Base-by-base conservation (phyloP, 1,284 basidiomycete species). In the Pseudozyma hubeiensis region DNA sequence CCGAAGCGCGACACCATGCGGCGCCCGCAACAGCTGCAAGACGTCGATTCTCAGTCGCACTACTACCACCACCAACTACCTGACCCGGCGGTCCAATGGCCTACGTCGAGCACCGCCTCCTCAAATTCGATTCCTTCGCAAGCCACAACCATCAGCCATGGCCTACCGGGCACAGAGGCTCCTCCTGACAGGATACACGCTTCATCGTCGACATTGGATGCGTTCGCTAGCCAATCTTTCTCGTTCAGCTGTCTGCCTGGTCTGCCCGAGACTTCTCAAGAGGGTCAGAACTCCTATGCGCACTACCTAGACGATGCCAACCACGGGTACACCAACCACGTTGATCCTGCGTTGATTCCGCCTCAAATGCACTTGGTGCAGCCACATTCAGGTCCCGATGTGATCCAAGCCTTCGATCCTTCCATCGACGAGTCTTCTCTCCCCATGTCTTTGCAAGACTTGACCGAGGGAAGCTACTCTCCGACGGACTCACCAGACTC, bases 251-350 rank as follows among this genome's bases (percentile, higher is more conserved):
- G 43, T 4, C 46, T 62, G 10, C 45, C 58, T 7, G 54, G 50
- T n/a, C 35, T 46, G 5, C 8, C 64, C 1, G 47, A 57, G 31
- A 5, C 50, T 14, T 9, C 51, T 2, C 64, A 57, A 54, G 59
- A 54, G 5, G 35, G 54, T 7, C 64, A 62, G 5, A 57, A 43
- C 53, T 62, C 62, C 40, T 67, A 67, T 24, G 59, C 59, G 5
- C 64, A 67, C 44, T 67, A 67, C 35, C 49, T 67, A 0, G 54
- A 67, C 54, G 51, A 57, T 14, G 44, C 58, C 7, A 44, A 39
- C 8, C 29, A 35, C 9, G 31, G 24, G 24, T 31, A 51, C 17
- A 34, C 19, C 7, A 41, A 31, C 7, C 58, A 61, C 17, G 11
- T 53, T 31, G 59, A 62, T 11, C 47, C 54, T 9, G 29, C 64